Evolutionary conservation across 768 basidiomycete genomes (phyloP).

Genomic region (Sarcodon aspratus): DNA sequence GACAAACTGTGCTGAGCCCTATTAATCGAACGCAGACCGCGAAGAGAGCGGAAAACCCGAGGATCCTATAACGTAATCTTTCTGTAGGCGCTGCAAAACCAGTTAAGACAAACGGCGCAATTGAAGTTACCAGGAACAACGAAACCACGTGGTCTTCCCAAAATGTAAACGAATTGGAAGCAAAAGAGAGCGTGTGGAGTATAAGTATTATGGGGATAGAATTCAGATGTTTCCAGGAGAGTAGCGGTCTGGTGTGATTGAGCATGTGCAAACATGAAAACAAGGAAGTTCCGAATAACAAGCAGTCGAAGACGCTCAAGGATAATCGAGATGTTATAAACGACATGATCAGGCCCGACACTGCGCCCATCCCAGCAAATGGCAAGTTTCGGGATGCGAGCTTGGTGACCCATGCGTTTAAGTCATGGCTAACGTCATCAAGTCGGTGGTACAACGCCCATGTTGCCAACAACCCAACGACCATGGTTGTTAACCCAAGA

Average conservation of each 20-base stretch:
- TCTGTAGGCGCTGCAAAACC: conserved; percentile 59
- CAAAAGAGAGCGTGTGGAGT: conserved; percentile 67
- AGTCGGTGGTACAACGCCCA: conserved; percentile 46
- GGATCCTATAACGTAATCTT: conserved; percentile 63
- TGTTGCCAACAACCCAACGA: conserved; percentile 39
- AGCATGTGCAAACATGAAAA: conserved; percentile 35
- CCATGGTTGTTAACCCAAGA: conserved; percentile 56
- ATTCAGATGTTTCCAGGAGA: conserved; percentile 3
- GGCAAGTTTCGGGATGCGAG: neutral
- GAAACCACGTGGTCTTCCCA: conserved; percentile 87
- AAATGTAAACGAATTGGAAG: conserved; percentile 94
- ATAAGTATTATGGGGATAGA: conserved; percentile 36
- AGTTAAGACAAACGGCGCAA: conserved; percentile 46
- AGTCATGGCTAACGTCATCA: conserved; percentile 22
- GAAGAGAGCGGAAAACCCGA: conserved; percentile 59
- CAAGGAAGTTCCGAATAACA: conserved; percentile 37
- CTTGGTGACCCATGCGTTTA: conserved; percentile 30
- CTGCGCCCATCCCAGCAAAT: neutral
- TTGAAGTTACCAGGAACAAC: conserved; percentile 59
- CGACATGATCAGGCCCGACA: conserved; percentile 17
- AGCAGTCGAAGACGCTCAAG: conserved; percentile 37
- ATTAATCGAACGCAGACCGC: conserved; percentile 65
- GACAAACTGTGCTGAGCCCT: conserved; percentile 74
- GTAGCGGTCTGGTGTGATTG: conserved; percentile 25
- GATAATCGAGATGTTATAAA: conserved; percentile 13